A percentile compares a stretch with the other conserved stretches of the same genome.
Evolutionary conservation across 495 filamentous ascomycete species (phyloP).

Genomic region (Melanomma pulvis-pyrius): DNA sequence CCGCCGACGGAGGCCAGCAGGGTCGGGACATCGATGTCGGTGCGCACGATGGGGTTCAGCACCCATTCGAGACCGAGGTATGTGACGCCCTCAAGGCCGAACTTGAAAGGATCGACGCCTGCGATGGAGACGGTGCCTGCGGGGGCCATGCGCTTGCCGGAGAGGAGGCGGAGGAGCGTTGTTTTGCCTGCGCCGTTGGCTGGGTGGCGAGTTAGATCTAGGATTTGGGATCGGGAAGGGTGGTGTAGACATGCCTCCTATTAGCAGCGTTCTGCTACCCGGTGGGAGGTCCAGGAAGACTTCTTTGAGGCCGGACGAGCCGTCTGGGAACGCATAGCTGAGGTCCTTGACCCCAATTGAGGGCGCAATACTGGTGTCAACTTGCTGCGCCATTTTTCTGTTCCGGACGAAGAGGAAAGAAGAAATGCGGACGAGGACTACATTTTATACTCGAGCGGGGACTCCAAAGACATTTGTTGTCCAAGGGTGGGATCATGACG

Average conservation of each 20-base stretch:
- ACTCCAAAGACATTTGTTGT: neutral
- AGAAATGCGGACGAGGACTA: slow-evolving; percentile 1
- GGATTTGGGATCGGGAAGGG: neutral
- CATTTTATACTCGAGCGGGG: slow-evolving; percentile 23
- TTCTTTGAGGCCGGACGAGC: slow-evolving; percentile 68
- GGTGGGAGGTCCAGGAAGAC: slow-evolving; percentile 76
- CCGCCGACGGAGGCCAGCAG: slow-evolving; percentile 86
- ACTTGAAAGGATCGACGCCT: slow-evolving; percentile 87
- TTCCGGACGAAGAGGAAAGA: neutral
- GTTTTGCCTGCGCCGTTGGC: slow-evolving; percentile 98
- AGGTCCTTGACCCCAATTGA: slow-evolving; percentile 73
- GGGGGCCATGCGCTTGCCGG: slow-evolving; percentile 92
- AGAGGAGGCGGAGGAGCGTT: slow-evolving; percentile 84
- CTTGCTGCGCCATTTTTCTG: slow-evolving; percentile 23
- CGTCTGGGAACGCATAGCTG: slow-evolving; percentile 87
- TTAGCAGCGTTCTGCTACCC: slow-evolving; percentile 83
- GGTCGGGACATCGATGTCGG: slow-evolving; percentile 87
- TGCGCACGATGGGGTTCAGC: slow-evolving; percentile 93
- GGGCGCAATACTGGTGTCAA: slow-evolving; percentile 41
- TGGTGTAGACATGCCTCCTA: slow-evolving; percentile 67
- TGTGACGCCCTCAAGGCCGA: slow-evolving; percentile 85
- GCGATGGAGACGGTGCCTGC: slow-evolving; percentile 68
- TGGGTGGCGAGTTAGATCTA: slow-evolving; percentile 38
- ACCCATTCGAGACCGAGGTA: slow-evolving; percentile 99
- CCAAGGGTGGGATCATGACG: slow-evolving; percentile 4